These are phyloP conservation scores for Rhynchosporium secalis DNA, from an alignment of 2,329 filamentous ascomycete genomes.

Conservation along the genomic window DNA sequence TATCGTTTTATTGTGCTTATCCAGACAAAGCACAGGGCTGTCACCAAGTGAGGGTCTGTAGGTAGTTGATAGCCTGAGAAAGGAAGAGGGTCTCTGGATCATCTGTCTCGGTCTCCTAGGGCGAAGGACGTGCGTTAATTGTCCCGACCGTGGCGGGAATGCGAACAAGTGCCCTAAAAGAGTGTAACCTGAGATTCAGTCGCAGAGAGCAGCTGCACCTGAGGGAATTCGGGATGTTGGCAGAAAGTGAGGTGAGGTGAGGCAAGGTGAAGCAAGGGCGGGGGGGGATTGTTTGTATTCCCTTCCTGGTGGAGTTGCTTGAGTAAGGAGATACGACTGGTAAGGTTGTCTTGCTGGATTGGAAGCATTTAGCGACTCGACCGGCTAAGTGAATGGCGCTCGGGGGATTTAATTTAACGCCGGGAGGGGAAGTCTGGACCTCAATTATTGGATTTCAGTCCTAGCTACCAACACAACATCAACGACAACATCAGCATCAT, in stretches of 20 bases:
- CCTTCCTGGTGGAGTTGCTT: constrained; percentile 1
- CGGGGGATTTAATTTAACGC: background rate
- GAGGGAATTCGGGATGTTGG: constrained; percentile 3
- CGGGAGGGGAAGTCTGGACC: background rate
- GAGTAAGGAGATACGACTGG: constrained; percentile 4
- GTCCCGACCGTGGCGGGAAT: constrained; percentile 9
- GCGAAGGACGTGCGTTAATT: constrained; percentile 16
- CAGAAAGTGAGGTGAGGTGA: background rate
- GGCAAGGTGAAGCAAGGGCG: background rate
- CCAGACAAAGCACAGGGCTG: constrained; percentile 16
- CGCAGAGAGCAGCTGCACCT: background rate
- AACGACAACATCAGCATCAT: background rate
- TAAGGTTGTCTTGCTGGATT: constrained; percentile 2
- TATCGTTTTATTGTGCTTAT: background rate
- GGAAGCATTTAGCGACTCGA: constrained; percentile 12
- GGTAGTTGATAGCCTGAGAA: constrained; percentile 15
- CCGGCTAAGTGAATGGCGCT: background rate
- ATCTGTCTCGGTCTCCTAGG: constrained; percentile 1
- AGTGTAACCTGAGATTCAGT: constrained; percentile 5
- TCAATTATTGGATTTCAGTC: background rate
- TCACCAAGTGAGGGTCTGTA: background rate
- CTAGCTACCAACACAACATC: too few relatives aligned
- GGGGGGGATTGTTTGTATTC: constrained; percentile 10
- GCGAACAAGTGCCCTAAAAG: constrained; percentile 14
- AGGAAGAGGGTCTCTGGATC: background rate